phyloP scores from a whole-genome alignment of 805 yeast species.

The Yarrowia sp. region DNA sequence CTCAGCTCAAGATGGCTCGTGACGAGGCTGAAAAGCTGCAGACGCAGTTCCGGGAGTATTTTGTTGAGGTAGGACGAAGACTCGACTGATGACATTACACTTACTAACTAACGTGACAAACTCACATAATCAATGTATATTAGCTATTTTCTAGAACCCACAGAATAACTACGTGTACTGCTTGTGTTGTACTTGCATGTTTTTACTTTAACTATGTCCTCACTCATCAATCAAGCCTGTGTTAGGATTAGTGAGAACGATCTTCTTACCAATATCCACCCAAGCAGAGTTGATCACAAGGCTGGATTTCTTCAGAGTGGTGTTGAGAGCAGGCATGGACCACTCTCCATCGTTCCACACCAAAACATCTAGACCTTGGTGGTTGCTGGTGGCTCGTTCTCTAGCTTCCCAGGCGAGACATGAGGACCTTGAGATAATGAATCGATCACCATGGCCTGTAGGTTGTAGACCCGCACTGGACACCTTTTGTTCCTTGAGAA shows the following conservation, averaged over 20 bases:
- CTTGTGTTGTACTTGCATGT: no score
- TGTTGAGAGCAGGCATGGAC: not conserved
- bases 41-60: conserved; percentile 14
- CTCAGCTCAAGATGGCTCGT: not conserved
- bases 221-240: not conserved
- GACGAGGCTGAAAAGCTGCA: conserved; percentile 7
- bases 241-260: not conserved
- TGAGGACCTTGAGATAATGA: not conserved
- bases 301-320: not conserved
- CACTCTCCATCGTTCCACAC: not conserved
- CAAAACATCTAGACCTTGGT: not conserved
- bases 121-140: not conserved
- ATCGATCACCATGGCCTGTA: not conserved
- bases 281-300: not conserved
- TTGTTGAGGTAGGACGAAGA: not conserved
- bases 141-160: no score
- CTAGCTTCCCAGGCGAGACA: not conserved
- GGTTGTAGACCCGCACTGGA: not conserved
- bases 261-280: not conserved
- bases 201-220: no score
- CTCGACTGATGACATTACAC: not conserved
- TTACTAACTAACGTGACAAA: not conserved
- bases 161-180: no score
- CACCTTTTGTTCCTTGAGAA: not conserved
- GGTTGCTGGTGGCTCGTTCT: not conserved